Evolutionary conservation across 2,329 filamentous ascomycete species (phyloP), one percentile per base, ranked within the genome.

Genomic region (Fusarium napiforme): DNA sequence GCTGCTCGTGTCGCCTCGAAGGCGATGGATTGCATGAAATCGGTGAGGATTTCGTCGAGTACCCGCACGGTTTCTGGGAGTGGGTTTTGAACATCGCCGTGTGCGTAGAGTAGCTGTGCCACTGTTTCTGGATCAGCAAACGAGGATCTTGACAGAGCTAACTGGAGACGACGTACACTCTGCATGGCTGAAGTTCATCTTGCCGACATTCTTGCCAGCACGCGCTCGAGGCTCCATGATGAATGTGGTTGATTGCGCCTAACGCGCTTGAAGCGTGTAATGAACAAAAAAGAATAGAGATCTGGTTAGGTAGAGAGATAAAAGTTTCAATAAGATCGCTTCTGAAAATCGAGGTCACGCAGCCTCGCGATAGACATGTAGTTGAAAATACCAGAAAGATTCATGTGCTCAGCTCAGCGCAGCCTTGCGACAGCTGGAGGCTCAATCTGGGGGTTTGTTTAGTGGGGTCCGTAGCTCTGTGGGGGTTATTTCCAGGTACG

Each of bases 11-110:
- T 94, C 8, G 96, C 96, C 80, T 94, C 92, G 85, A 97, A 96
- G 83, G 93, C 96, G 61, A 96, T 92, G 81, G 96, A 94, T 81
- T 97, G 94, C 81, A 98, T 94, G 86, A 97, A 98, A 85, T 98
- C 96, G 71, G 95, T 97, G 69, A 97, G 90, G 77, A 98, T 96
- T 84, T 98, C 95, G 86, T 98, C 96, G 57, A 98, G 91, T 58
- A 96, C 90, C 70, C 93, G 91, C 68, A 97, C 88, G 15, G 95
- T 98, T 80, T 95, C 91, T 23, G 93, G 91, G 32, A 98, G 91
- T 2, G 95, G 93, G 62, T 92, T 87, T 66, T 89, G 87, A 64
- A 92, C 90, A 83, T 97, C 94, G 81, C 94, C 95, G 80, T 93
- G 93, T 67, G 92, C 93, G 82, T 91, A 93, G 80, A 96, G 91